phyloP scores from a whole-genome alignment of 2,329 filamentous ascomycete species.

The Trichoderma koningii region DNA sequence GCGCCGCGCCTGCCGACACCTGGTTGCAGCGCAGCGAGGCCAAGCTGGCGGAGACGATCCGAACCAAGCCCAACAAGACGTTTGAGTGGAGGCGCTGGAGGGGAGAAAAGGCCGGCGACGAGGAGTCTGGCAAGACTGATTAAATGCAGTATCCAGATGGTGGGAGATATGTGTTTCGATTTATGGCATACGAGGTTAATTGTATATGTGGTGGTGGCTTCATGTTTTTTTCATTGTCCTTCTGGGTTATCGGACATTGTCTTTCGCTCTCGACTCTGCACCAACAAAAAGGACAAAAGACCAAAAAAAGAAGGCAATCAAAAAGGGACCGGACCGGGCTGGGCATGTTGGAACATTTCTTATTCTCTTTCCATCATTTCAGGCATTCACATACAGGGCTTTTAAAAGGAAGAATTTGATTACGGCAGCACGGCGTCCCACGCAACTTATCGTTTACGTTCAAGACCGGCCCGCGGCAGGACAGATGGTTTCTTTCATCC shows the following conservation, averaged over 20 bases:
- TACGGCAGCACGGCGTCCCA: slow-evolving; percentile 22
- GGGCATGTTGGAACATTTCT: background rate
- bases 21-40: slow-evolving; percentile 48
- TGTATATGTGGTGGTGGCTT: background rate
- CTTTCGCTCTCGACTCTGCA: background rate
- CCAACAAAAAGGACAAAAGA: slow-evolving; percentile 1
- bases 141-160: background rate
- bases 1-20: slow-evolving; percentile 41
- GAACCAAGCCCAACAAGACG: slow-evolving; percentile 43
- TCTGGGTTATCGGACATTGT: background rate
- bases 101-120: slow-evolving; percentile 2
- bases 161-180: background rate
- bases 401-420: slow-evolving; percentile 19
- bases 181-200: background rate
- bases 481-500: background rate
- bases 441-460: slow-evolving; percentile 1
- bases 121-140: slow-evolving; percentile 21
- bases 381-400: slow-evolving; percentile 21
- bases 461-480: background rate
- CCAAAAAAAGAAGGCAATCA: background rate
- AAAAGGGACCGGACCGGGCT: background rate
- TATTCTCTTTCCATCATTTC: slow-evolving; percentile 3
- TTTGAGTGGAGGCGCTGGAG: slow-evolving; percentile 39
- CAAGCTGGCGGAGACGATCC: slow-evolving; percentile 44
- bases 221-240: background rate